A percentile compares a stretch with the other conserved stretches of the same genome.
Conservation (phyloP, 2,329 filamentous ascomycete species). For the Microdochium trichocladiopsis region DNA sequence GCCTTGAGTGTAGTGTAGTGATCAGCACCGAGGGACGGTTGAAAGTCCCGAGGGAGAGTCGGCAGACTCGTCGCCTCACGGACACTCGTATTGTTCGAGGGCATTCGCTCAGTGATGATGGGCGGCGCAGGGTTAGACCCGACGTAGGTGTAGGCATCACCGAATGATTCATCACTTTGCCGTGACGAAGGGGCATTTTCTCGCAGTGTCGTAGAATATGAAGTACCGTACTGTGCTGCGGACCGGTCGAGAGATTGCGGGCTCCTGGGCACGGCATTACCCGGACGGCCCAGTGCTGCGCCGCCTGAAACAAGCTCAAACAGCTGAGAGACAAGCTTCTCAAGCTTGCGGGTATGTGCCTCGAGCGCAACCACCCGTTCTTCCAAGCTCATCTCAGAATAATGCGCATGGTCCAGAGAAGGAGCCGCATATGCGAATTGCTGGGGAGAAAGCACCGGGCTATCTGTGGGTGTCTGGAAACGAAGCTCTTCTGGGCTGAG, state of each 20-base stretch:
- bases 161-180: conserved; percentile 37
- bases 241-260: not conserved
- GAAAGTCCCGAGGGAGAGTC: conserved; percentile 23
- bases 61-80: conserved; percentile 39
- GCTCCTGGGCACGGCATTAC: not conserved
- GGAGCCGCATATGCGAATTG: not conserved
- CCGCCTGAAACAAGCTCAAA: conserved; percentile 23
- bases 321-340: conserved; percentile 43
- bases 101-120: conserved; percentile 19
- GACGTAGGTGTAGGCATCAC: conserved; percentile 36
- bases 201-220: conserved; percentile 17
- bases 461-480: conserved; percentile 34
- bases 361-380: conserved; percentile 45
- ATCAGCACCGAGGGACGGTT: conserved; percentile 29
- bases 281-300: not conserved
- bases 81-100: conserved; percentile 38
- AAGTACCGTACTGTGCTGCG: not conserved
- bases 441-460: not conserved
- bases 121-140: conserved; percentile 26
- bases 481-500: conserved; percentile 38
- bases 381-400: conserved; percentile 43
- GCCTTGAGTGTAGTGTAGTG: conserved; percentile 42
- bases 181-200: conserved; percentile 19
- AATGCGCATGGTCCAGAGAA: not conserved
- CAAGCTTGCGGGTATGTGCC: conserved; percentile 41